Evolutionary conservation across 805 yeast species (phyloP).

Genomic region (Zygotorulaspora florentina): DNA sequence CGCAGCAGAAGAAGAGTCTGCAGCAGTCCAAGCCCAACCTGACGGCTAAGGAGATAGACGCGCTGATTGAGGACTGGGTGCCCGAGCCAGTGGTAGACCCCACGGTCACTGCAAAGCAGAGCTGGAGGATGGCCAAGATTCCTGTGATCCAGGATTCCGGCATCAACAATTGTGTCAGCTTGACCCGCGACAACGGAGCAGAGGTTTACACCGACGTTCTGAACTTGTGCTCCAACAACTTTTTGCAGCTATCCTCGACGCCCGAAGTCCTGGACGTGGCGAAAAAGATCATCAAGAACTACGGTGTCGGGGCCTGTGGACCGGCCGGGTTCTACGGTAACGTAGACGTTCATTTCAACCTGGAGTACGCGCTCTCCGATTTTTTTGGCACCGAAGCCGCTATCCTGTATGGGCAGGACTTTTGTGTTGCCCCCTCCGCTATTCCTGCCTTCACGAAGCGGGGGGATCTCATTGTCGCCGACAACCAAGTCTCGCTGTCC

Average conservation of each 20-base stretch:
- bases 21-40: slow-evolving; percentile 66
- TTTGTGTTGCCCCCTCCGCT: slow-evolving; percentile 79
- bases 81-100: slow-evolving; percentile 77
- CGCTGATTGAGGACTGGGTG: slow-evolving; percentile 82
- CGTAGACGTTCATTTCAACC: slow-evolving; percentile 80
- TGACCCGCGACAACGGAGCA: slow-evolving; percentile 30
- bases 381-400: slow-evolving; percentile 75
- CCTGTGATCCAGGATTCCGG: slow-evolving; percentile 62
- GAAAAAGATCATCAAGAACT: slow-evolving; percentile 51
- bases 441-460: slow-evolving; percentile 91
- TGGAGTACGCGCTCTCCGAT: slow-evolving; percentile 69
- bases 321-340: slow-evolving; percentile 97
- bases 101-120: slow-evolving; percentile 34
- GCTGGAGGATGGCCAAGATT: slow-evolving; percentile 57
- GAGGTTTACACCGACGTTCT: slow-evolving; percentile 39
- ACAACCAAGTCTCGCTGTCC: slow-evolving; percentile 67
- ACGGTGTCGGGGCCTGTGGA: slow-evolving; percentile 98
- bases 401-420: slow-evolving; percentile 90
- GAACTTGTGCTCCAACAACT: slow-evolving; percentile 71
- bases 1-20: slow-evolving; percentile 72
- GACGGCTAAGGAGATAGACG: slow-evolving; percentile 65
- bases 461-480: slow-evolving; percentile 90
- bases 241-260: slow-evolving; percentile 55
- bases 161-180: slow-evolving; percentile 32
- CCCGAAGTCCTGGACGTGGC: slow-evolving; percentile 49